Conservation (phyloP, 1,139 yeast species). For the Taphrina wiesneri region DNA sequence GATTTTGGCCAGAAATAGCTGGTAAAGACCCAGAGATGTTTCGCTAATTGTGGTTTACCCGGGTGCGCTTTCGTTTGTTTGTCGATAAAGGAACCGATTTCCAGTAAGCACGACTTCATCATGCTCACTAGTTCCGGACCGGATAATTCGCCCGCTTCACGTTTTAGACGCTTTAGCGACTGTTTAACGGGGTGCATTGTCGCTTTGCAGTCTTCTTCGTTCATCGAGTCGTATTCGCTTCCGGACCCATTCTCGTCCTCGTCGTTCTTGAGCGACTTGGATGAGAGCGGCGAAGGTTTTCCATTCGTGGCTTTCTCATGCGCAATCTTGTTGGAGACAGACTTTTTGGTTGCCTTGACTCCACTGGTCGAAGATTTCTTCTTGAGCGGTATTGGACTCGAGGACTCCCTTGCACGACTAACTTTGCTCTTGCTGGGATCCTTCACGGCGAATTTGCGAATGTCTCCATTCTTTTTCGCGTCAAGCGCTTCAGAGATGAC, state of each 20-base stretch:
- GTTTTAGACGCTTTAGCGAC: constrained; percentile 71
- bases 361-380: neutral
- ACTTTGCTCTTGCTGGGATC: constrained; percentile 13
- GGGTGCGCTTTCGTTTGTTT: constrained; percentile 43
- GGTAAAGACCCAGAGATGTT: constrained; percentile 84
- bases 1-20: constrained; percentile 90
- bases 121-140: constrained; percentile 81
- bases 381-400: constrained; percentile 27
- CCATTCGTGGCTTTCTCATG: constrained; percentile 15
- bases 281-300: constrained; percentile 31
- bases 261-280: neutral
- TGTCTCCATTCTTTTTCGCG: constrained; percentile 18
- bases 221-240: constrained; percentile 76
- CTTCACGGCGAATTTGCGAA: constrained; percentile 18
- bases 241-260: constrained; percentile 20
- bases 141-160: constrained; percentile 72
- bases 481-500: constrained; percentile 57
- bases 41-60: constrained; percentile 51
- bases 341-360: neutral
- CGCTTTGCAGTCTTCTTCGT: constrained; percentile 67
- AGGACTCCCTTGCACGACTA: constrained; percentile 9
- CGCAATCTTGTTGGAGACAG: neutral
- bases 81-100: constrained; percentile 76
- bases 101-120: constrained; percentile 68
- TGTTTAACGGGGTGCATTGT: constrained; percentile 70